These are phyloP conservation scores for Chenopodium quinoa DNA, from an alignment of 148 eudicot species.

Conservation along the genomic window DNA sequence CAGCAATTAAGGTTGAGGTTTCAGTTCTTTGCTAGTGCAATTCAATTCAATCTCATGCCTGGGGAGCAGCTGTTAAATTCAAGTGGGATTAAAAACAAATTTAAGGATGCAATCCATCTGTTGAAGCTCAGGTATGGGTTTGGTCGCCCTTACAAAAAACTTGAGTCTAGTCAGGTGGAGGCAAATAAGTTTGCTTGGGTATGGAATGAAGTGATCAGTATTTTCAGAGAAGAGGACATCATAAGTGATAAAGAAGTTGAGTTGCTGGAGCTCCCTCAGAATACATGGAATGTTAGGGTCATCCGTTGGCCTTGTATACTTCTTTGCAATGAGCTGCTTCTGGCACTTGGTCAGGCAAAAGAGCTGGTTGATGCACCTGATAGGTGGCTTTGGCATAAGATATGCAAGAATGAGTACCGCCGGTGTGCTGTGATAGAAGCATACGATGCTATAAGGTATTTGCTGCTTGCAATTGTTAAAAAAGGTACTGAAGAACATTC, in stretches of 20 bases:
- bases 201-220: conserved; percentile 84
- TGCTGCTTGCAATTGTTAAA: conserved; percentile 59
- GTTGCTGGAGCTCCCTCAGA: conserved; percentile 86
- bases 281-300: conserved; percentile 78
- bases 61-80: conserved; percentile 79
- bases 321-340: conserved; percentile 86
- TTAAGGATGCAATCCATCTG: conserved; percentile 63
- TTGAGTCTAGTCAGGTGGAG: conserved; percentile 89
- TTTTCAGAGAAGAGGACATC: conserved; percentile 88
- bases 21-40: conserved; percentile 91
- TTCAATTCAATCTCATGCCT: conserved; percentile 94
- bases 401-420: conserved; percentile 79
- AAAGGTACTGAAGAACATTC: conserved; percentile 63
- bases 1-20: conserved; percentile 89
- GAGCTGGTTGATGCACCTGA: conserved; percentile 92
- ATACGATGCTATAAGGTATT: conserved; percentile 67
- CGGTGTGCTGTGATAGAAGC: conserved; percentile 88
- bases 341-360: conserved; percentile 88
- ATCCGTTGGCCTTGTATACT: conserved; percentile 93
- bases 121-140: conserved; percentile 86
- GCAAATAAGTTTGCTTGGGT: conserved; percentile 86
- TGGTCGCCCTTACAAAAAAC: conserved; percentile 81
- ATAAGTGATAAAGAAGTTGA: conserved; percentile 73
- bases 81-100: conserved; percentile 58
- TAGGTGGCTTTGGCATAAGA: conserved; percentile 85